Conservation (phyloP, 345 rosid species). For the Moricandia moricandioides region DNA sequence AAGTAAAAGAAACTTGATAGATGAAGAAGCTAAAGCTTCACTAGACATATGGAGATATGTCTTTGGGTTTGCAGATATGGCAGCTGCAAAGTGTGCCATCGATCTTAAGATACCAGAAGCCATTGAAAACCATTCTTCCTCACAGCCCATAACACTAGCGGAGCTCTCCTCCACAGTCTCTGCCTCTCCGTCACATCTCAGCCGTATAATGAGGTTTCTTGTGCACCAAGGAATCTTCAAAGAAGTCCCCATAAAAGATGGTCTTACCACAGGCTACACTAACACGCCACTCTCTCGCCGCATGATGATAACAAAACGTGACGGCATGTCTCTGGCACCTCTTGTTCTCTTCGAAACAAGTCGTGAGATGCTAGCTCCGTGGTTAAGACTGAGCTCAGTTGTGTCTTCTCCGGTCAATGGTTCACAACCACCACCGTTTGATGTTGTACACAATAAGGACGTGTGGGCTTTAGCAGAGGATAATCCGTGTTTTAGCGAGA, state of each 20-base stretch:
- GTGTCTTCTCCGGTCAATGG: conserved; percentile 26
- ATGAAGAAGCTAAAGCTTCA: conserved; percentile 46
- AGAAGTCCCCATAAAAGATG: conserved; percentile 30
- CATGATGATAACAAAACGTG: conserved; percentile 35
- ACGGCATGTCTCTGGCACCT: conserved; percentile 45
- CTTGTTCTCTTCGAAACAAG: conserved; percentile 46
- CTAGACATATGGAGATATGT: conserved; percentile 54
- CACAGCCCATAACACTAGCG: conserved; percentile 47
- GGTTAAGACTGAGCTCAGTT: conserved; percentile 50
- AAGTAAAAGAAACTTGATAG: conserved; percentile 8
- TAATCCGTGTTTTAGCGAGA: conserved; percentile 39
- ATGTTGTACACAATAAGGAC: conserved; percentile 49
- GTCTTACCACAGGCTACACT: conserved; percentile 34
- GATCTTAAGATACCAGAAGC: conserved; percentile 72
- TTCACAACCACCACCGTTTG: conserved; percentile 39
- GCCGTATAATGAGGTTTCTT: conserved; percentile 66
- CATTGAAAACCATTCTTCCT: conserved; percentile 42
- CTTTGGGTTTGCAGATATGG: conserved; percentile 53
- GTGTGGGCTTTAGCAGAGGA: conserved; percentile 46
- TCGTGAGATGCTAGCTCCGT: conserved; percentile 55
- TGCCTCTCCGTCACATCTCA: conserved; percentile 50
- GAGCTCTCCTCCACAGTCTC: conserved; percentile 50
- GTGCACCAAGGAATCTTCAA: conserved; percentile 48
- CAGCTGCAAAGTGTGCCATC: conserved; percentile 72
- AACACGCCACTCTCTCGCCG: conserved; percentile 64